Base-by-base conservation (phyloP, 768 basidiomycete species). In the Trametopsis cervina region DNA sequence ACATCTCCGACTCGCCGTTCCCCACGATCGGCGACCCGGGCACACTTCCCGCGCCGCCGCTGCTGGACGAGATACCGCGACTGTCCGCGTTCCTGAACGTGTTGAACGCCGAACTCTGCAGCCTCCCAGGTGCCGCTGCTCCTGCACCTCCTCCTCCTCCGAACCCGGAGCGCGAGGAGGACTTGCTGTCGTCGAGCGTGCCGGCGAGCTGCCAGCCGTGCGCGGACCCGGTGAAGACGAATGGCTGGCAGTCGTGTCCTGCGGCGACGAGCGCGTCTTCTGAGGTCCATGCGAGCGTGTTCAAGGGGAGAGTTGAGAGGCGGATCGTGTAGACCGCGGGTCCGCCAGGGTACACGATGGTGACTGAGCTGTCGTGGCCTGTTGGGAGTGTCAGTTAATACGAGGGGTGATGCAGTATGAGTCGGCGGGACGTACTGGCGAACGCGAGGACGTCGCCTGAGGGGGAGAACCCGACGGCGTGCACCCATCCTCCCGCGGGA, bases 301-400 rank as follows among this genome's bases (percentile, higher is more conserved):
- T 75, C 58, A 84, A 77, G 0, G 96, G 96, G 12, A 99, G 70
- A 0, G 84, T 79, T 18, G 83, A 76, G 55, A 83, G 78, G 53
- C 82, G 80, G 66, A 98, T 80, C 37, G 72, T 84, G 66, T 84
- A 76, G 40, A 91, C 63, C 2, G 76, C 70, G 0, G 88, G 84
- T 0, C 82, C 87, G 10, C 74, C 78, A 2, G 96, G 92, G 65
- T 98, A 97, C 45, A 95, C 93, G 60, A 99, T 73, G 50, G 71
- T 92, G 69, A 99, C 78, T 21, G 91, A 81, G 52, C 95, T 95
- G 68, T 98, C 96, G 60, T 99, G 96, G 58, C 89, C 93, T 96
- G 53, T 18, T 40, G 13, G 49, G 12, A 27, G n/a, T n/a, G n/a
- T n/a, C n/a, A 42, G 38, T 29, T 46, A 23, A 40, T 42, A 47